Evolutionary conservation across 306 rosid species (phyloP), one percentile per base, ranked within the genome.

Genomic region (Casuarina glauca): DNA sequence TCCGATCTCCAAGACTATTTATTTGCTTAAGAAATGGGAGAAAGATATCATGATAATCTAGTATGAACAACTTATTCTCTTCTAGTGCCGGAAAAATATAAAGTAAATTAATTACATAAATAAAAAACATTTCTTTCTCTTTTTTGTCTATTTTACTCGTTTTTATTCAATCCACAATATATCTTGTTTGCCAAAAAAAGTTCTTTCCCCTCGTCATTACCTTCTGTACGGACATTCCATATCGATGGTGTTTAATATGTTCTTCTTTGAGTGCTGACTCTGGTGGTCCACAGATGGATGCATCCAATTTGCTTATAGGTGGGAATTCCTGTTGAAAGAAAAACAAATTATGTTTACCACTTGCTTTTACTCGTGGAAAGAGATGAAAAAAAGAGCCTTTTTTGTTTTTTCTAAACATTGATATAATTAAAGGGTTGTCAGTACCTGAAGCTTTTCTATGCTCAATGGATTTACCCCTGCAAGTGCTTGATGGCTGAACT

Each of bases 211-310:
- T 1, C 16, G 9, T 43, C 16, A 19, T 3, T 77, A 84, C 87
- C 89, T 88, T 84, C 76, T 78, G 83, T 44, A 86, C 62, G 1
- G 84, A 82, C 90, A 86, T 78, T 42, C 86, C 88, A 70, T 86
- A 71, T 55, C 84, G 72, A 45, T 82, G 83, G 68, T 66, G 83
- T 76, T 41, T 73, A 6, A 88, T 70, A 76, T 86, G 92, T 82
- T 88, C 87, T 61, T 82, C 87, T 78, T 68, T 82, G 74, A 86
- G 32, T 80, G 88, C 90, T 52, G 88, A 86, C 44, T 80, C 87
- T 42, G 75, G 70, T 16, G 85, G 76, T 17, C 92, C 92, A 73
- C 80, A 86, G 45, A 76, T 73, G 76, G 86, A 82, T 32, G 90
- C 70, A 73, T 82, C 86, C 76, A 88, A 38, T 66, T 86, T 86